A percentile compares a stretch with the other conserved stretches of the same genome.
phyloP scores from a whole-genome alignment of 768 basidiomycete species.

The Tylopilus balloui region DNA sequence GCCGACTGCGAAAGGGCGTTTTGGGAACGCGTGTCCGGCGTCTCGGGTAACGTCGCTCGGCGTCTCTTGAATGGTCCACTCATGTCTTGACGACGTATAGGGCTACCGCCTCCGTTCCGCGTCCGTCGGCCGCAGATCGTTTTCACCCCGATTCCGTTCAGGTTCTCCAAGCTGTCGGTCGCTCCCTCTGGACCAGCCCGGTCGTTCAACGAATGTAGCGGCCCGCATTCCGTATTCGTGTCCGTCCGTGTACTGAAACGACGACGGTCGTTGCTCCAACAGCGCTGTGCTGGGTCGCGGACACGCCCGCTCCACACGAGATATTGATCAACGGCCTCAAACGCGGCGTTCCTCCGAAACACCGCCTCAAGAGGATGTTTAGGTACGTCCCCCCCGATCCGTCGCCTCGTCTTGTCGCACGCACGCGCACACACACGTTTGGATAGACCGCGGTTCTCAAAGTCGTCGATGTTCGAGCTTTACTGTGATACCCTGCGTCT shows the following conservation, averaged over 20 bases:
- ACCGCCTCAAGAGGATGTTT: constrained; percentile 57
- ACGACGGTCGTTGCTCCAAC: constrained; percentile 2
- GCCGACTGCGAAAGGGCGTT: constrained; percentile 71
- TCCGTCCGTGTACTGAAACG: background rate
- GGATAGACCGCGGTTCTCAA: constrained; percentile 49
- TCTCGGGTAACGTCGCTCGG: constrained; percentile 45
- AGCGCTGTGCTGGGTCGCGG: constrained; percentile 73
- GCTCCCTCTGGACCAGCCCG: constrained; percentile 27
- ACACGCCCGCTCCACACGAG: constrained; percentile 44
- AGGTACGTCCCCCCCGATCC: constrained; percentile 39
- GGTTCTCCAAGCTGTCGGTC: constrained; percentile 46
- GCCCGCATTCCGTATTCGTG: background rate
- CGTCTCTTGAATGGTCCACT: background rate
- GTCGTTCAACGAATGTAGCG: constrained; percentile 70
- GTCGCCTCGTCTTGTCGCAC: background rate
- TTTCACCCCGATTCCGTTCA: constrained; percentile 60
- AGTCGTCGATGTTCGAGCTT: constrained; percentile 49
- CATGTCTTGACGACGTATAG: constrained; percentile 28
- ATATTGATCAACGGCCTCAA: constrained; percentile 76
- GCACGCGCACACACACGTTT: background rate
- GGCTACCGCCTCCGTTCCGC: constrained; percentile 44
- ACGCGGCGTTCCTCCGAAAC: constrained; percentile 71
- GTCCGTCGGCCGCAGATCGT: constrained; percentile 47
- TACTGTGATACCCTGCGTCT: constrained; percentile 30
- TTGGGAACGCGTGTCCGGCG: constrained; percentile 45